phyloP scores from a whole-genome alignment of 2,329 filamentous ascomycete genomes.

The Paraphoma sp. region DNA sequence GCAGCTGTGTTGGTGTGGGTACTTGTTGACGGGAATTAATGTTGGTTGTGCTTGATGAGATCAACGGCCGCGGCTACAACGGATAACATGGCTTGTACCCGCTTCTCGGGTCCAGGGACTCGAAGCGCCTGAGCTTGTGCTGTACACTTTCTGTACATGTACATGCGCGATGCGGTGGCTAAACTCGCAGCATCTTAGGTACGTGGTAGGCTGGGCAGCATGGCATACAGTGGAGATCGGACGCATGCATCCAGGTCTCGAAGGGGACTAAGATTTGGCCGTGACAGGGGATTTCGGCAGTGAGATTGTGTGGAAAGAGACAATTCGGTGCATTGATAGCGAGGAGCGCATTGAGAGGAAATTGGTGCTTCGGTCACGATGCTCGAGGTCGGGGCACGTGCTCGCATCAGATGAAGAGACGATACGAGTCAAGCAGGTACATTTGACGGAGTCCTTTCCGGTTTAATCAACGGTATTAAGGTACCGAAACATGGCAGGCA shows the following conservation, averaged over 20 bases:
- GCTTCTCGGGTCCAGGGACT: constrained; percentile 27
- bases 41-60: background rate
- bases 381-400: background rate
- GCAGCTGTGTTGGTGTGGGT: background rate
- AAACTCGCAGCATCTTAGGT: constrained; percentile 20
- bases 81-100: constrained; percentile 26
- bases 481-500: background rate
- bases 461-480: background rate
- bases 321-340: background rate
- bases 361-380: background rate
- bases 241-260: constrained; percentile 18
- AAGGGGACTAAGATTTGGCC: constrained; percentile 14
- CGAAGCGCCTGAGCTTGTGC: constrained; percentile 3
- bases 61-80: constrained; percentile 33
- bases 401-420: background rate
- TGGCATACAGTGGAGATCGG: constrained; percentile 32
- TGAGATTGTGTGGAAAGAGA: background rate
- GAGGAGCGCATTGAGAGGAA: background rate
- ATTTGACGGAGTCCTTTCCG: background rate
- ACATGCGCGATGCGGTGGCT: constrained; percentile 18
- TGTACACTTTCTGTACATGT: constrained; percentile 17
- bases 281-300: background rate
- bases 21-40: background rate
- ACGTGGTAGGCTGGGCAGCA: constrained; percentile 44
- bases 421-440: background rate